phyloP scores from a whole-genome alignment of 176 grass and related monocot species.

The Aegilops tauschii region DNA sequence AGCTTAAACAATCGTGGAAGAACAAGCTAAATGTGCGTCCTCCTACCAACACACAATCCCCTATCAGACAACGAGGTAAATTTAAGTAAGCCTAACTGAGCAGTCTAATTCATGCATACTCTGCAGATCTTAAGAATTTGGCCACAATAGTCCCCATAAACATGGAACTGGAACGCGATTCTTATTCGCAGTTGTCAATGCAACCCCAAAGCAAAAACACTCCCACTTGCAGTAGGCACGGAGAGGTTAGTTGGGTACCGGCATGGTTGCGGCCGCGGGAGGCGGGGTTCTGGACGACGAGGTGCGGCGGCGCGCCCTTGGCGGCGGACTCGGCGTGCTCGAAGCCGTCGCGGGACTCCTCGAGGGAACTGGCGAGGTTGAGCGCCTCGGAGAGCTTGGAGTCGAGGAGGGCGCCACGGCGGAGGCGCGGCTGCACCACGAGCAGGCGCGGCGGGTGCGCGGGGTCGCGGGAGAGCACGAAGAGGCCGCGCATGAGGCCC shows the following conservation, averaged over 20 bases:
- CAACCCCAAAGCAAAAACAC: background rate
- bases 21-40: background rate
- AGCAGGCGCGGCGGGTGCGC: slow-evolving; percentile 61
- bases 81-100: background rate
- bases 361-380: slow-evolving; percentile 89
- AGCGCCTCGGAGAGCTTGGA: slow-evolving; percentile 89
- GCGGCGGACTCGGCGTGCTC: slow-evolving; percentile 36
- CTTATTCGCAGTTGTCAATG: background rate
- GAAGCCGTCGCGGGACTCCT: slow-evolving; percentile 86
- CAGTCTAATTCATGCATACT: background rate
- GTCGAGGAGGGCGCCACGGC: slow-evolving; percentile 66
- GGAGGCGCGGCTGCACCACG: slow-evolving; percentile 84
- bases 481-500: slow-evolving; percentile 38
- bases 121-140: background rate
- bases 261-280: slow-evolving; percentile 57
- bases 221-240: background rate
- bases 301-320: slow-evolving; percentile 56
- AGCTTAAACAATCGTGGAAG: background rate
- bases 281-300: slow-evolving; percentile 85
- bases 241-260: slow-evolving; percentile 30
- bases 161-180: background rate
- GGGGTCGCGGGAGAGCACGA: slow-evolving; percentile 55
- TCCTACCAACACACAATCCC: background rate
- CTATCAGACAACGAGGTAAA: background rate
- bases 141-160: background rate